Conservation (phyloP, 805 yeast genomes). For the Candida dendrica region DNA sequence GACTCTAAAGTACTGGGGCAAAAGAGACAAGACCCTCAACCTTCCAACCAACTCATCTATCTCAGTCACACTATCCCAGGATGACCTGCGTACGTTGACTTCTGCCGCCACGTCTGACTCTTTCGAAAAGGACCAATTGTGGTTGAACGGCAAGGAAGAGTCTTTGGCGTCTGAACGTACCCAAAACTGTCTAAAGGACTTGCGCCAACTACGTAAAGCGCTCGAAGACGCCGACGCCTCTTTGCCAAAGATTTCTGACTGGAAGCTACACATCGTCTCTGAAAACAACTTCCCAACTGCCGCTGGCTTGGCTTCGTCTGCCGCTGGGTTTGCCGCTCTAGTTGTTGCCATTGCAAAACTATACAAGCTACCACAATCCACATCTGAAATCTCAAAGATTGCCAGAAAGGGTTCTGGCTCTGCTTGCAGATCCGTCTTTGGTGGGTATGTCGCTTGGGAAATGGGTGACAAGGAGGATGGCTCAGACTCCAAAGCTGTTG, state of each 20-base stretch:
- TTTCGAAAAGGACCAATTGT: slow-evolving; percentile 60
- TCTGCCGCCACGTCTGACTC: slow-evolving; percentile 66
- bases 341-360: slow-evolving; percentile 83
- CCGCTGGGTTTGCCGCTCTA: slow-evolving; percentile 97
- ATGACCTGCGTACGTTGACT: slow-evolving; percentile 85
- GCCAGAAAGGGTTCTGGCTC: slow-evolving; percentile 99
- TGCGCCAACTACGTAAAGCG: slow-evolving; percentile 58
- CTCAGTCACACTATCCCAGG: slow-evolving; percentile 87
- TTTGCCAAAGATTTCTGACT: slow-evolving; percentile 55
- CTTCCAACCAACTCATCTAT: slow-evolving; percentile 95
- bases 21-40: slow-evolving; percentile 81
- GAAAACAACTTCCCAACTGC: slow-evolving; percentile 99
- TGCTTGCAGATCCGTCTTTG: slow-evolving; percentile 94
- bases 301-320: slow-evolving; percentile 96
- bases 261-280: slow-evolving; percentile 73
- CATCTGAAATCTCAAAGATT: slow-evolving; percentile 80
- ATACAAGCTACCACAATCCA: slow-evolving; percentile 76
- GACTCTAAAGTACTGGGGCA: slow-evolving; percentile 98
- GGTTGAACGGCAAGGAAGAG: slow-evolving; percentile 83
- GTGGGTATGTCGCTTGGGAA: slow-evolving; percentile 99
- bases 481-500: slow-evolving; percentile 90
- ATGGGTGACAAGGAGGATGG: slow-evolving; percentile 80
- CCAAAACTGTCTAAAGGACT: slow-evolving; percentile 67
- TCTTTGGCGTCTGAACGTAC: slow-evolving; percentile 57
- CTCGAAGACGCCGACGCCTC: slow-evolving; percentile 47